A percentile compares a stretch with the other conserved stretches of the same genome.
Conservation (phyloP, 768 basidiomycete species). For the Mycena floridula region DNA sequence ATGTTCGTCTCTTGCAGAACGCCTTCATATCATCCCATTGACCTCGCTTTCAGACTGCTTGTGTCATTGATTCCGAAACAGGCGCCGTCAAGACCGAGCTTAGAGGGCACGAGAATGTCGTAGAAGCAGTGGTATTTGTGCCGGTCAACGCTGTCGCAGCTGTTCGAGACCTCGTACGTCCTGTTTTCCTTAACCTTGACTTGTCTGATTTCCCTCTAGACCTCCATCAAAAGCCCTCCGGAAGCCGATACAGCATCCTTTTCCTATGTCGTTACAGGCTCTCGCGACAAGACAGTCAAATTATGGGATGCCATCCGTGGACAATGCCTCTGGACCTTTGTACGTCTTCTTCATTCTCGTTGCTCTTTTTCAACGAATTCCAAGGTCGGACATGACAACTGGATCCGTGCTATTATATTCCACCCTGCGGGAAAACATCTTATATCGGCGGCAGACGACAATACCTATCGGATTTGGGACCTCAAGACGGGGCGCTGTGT, state of each 20-base stretch:
- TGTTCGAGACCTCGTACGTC: slow-evolving; percentile 50
- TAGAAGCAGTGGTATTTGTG: slow-evolving; percentile 64
- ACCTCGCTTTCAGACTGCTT: slow-evolving; percentile 44
- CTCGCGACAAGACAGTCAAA: slow-evolving; percentile 69
- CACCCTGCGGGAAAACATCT: slow-evolving; percentile 69
- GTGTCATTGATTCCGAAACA: slow-evolving; percentile 51
- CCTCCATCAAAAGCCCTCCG: not conserved
- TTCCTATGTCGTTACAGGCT: slow-evolving; percentile 50
- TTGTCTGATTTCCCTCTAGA: slow-evolving; percentile 22
- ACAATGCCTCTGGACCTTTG: slow-evolving; percentile 55
- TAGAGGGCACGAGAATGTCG: slow-evolving; percentile 66
- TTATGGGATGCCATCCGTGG: slow-evolving; percentile 68
- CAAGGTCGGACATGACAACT: slow-evolving; percentile 56
- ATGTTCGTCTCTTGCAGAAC: slow-evolving; percentile 32
- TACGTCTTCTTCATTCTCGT: slow-evolving; percentile 17
- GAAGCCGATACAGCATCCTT: slow-evolving; percentile 5
- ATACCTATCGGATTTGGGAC: slow-evolving; percentile 70
- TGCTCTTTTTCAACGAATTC: not conserved
- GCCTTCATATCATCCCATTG: not conserved
- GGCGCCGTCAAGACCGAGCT: slow-evolving; percentile 63
- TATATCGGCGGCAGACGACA: slow-evolving; percentile 67
- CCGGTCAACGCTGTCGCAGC: slow-evolving; percentile 50
- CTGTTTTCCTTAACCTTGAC: slow-evolving; percentile 15
- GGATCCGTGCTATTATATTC: slow-evolving; percentile 65
- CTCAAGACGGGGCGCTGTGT: slow-evolving; percentile 57